A percentile compares a stretch with the other conserved stretches of the same genome.
Conservation (phyloP, 768 basidiomycete species). For the Mycena albidolilacea region DNA sequence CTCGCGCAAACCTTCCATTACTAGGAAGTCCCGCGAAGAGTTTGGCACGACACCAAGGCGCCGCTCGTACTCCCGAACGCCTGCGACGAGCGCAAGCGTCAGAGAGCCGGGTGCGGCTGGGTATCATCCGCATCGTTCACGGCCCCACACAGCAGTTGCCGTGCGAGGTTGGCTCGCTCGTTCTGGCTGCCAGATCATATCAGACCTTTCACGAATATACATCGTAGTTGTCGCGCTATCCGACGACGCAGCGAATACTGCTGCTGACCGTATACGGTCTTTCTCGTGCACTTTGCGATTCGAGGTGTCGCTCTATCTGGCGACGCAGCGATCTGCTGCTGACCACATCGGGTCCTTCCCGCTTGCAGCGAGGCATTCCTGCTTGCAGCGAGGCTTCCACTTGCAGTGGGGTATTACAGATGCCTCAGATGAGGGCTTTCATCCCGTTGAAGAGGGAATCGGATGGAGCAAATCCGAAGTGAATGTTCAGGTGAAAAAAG, state of each 20-base stretch:
- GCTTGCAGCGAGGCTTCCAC: background rate
- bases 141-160: slow-evolving; percentile 3
- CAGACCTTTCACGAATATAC: slow-evolving; percentile 18
- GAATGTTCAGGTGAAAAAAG: background rate
- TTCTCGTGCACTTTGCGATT: slow-evolving; percentile 4
- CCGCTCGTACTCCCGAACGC: slow-evolving; percentile 34
- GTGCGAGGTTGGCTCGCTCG: slow-evolving; percentile 16
- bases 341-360: background rate
- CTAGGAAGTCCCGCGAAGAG: slow-evolving; percentile 10
- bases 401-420: too few relatives aligned
- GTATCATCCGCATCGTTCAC: slow-evolving; percentile 17
- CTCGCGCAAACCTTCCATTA: slow-evolving; percentile 13
- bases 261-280: slow-evolving; percentile 22
- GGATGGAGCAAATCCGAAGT: background rate
- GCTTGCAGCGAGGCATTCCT: background rate
- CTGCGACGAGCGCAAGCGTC: slow-evolving; percentile 20
- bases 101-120: slow-evolving; percentile 35
- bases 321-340: background rate
- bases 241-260: slow-evolving; percentile 21
- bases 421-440: background rate
- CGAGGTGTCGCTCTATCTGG: background rate
- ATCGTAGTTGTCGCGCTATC: slow-evolving; percentile 21
- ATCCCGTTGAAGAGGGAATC: too few relatives aligned
- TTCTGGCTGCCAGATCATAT: slow-evolving; percentile 9
- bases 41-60: slow-evolving; percentile 26